A percentile compares a stretch with the other conserved stretches of the same genome.
Evolutionary conservation across 2,329 filamentous ascomycete genomes (phyloP).

Genomic region (Fusarium sp.): DNA sequence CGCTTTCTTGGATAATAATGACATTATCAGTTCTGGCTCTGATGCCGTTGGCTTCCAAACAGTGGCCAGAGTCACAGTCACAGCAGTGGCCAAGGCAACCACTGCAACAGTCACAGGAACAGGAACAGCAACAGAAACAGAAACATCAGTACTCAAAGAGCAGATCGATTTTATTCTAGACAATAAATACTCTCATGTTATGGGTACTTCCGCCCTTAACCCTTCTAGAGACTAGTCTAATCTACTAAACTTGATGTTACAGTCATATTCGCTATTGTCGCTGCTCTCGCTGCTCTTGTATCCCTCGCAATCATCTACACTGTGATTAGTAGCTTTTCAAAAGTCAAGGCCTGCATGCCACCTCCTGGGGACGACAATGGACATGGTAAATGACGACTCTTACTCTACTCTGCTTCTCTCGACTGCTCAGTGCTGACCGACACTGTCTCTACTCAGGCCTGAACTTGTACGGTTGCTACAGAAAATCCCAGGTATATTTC

Average conservation of each 20-base stretch:
- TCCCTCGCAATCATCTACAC: not conserved
- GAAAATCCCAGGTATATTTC: not conserved
- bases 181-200: not conserved
- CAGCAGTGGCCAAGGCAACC: not conserved
- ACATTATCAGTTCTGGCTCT: not conserved
- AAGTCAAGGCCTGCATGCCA: not conserved
- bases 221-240: not conserved
- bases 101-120: not conserved
- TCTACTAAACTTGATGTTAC: not conserved
- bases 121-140: not conserved
- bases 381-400: not conserved
- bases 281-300: not conserved
- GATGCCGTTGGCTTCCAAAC: not conserved
- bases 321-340: not conserved
- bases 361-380: not conserved
- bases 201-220: not conserved
- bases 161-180: not conserved
- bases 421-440: not conserved
- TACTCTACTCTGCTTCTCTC: not conserved
- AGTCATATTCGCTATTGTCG: not conserved
- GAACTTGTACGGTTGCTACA: not conserved
- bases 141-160: not conserved
- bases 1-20: not conserved
- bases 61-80: not conserved
- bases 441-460: not conserved